Conservation (phyloP, 768 basidiomycete species). For the Tulasnella sp. region DNA sequence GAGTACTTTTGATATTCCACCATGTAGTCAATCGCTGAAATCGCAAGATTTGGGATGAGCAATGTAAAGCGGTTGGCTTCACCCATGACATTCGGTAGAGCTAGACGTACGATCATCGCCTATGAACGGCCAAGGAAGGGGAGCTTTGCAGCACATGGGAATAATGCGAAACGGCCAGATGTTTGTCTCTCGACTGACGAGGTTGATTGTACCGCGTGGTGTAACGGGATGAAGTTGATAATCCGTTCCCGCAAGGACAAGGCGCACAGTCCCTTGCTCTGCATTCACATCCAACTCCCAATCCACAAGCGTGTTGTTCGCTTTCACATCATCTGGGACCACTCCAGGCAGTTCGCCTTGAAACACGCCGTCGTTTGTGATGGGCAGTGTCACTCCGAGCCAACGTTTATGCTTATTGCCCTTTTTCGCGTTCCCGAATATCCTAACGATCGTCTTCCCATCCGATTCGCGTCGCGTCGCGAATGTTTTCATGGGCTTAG, state of each 20-base stretch:
- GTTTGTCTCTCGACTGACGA: slow-evolving; percentile 6
- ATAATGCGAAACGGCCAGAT: slow-evolving; percentile 25
- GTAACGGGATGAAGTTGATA: slow-evolving; percentile 21
- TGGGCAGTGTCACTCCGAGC: slow-evolving; percentile 2
- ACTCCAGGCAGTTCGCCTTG: too few relatives aligned
- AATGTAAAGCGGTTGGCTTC: too few relatives aligned
- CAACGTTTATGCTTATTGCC: neutral
- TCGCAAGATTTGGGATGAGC: neutral
- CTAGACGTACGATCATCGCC: slow-evolving; percentile 23
- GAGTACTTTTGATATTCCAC: slow-evolving; percentile 26
- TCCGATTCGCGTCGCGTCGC: slow-evolving; percentile 3
- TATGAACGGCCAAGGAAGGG: slow-evolving; percentile 26
- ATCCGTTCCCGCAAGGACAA: slow-evolving; percentile 22
- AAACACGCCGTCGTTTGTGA: neutral
- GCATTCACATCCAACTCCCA: slow-evolving; percentile 25
- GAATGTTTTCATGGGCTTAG: slow-evolving; percentile 19
- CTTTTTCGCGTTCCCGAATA: slow-evolving; percentile 1
- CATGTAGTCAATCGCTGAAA: slow-evolving; percentile 21
- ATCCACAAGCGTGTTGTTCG: slow-evolving; percentile 7
- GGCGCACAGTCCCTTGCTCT: slow-evolving; percentile 17
- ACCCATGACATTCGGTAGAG: neutral
- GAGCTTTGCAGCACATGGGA: slow-evolving; percentile 25
- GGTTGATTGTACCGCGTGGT: slow-evolving; percentile 9
- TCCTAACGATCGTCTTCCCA: slow-evolving; percentile 16
- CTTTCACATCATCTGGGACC: too few relatives aligned